These are phyloP conservation scores for Podospora pseudocomata DNA, from an alignment of 495 filamentous ascomycete genomes.

Conservation along the genomic window DNA sequence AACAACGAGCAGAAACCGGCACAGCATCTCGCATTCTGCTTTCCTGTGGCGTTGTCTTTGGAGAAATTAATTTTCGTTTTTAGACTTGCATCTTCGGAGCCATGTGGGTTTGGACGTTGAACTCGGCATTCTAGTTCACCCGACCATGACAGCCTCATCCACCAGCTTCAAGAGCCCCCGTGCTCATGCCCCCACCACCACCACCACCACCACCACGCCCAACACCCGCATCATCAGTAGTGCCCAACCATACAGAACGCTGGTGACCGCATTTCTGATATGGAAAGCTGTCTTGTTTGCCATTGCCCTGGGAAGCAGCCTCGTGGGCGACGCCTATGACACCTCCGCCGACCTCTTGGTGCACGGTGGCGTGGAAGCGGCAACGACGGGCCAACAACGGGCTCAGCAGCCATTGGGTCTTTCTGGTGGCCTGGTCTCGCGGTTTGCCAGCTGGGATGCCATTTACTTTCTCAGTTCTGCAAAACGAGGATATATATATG, in stretches of 20 bases:
- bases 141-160: not conserved
- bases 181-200: not conserved
- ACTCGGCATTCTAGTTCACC: not conserved
- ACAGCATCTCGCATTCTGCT: not conserved
- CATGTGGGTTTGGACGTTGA: not conserved
- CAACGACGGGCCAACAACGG: slow-evolving; percentile 1
- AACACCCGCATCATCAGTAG: not conserved
- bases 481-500: slow-evolving; percentile 70
- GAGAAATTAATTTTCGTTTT: not conserved
- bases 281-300: slow-evolving; percentile 76
- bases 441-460: slow-evolving; percentile 84
- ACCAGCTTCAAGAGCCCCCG: not conserved
- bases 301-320: slow-evolving; percentile 53
- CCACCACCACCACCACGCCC: not conserved
- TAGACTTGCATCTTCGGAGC: not conserved
- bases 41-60: not conserved
- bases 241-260: slow-evolving; percentile 25
- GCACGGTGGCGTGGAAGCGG: slow-evolving; percentile 38
- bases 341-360: slow-evolving; percentile 53
- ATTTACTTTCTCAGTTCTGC: slow-evolving; percentile 77
- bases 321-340: slow-evolving; percentile 36
- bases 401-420: slow-evolving; percentile 40
- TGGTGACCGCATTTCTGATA: slow-evolving; percentile 40
- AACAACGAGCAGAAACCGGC: not conserved
- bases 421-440: slow-evolving; percentile 32